Conservation (phyloP, 1,139 yeast species). For the Geotrichum histeridarum region DNA sequence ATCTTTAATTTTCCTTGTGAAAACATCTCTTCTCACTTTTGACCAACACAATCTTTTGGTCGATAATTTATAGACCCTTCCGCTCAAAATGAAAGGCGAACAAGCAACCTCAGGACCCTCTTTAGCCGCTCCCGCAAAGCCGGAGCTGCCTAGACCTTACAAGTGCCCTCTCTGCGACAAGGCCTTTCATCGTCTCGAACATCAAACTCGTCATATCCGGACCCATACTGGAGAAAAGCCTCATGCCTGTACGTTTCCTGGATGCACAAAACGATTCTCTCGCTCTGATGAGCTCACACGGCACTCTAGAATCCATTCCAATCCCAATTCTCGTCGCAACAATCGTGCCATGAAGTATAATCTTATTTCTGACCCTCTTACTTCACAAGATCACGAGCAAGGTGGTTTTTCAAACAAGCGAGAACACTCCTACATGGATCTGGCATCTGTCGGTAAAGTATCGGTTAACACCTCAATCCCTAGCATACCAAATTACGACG, state of each 20-base stretch:
- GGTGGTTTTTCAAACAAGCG: slow-evolving; percentile 6
- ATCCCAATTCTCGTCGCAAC: slow-evolving; percentile 63
- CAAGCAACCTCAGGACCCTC: not conserved
- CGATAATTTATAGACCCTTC: not conserved
- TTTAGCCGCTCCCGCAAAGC: slow-evolving; percentile 21
- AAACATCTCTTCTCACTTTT: no score
- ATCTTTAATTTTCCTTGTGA: no score
- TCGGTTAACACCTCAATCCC: slow-evolving; percentile 6
- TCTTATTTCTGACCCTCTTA: slow-evolving; percentile 30
- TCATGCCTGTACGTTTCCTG: slow-evolving; percentile 80
- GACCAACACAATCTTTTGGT: no score
- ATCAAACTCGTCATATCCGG: slow-evolving; percentile 88
- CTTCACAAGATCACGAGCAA: slow-evolving; percentile 25
- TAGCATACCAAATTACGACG: slow-evolving; percentile 9
- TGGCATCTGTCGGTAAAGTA: not conserved
- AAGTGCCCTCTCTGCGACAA: slow-evolving; percentile 88
- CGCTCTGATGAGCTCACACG: slow-evolving; percentile 88
- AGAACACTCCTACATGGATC: not conserved
- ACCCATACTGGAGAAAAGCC: slow-evolving; percentile 97
- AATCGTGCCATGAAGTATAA: slow-evolving; percentile 31
- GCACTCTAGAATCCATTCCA: slow-evolving; percentile 80
- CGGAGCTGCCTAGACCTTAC: slow-evolving; percentile 60
- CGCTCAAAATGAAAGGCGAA: slow-evolving; percentile 2
- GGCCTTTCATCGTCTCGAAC: slow-evolving; percentile 88
- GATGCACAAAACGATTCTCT: slow-evolving; percentile 79